Evolutionary conservation across 2,329 filamentous ascomycete genomes (phyloP), one percentile per base, ranked within the genome.

Genomic region (Nothophaeocryptopus gaeumannii): DNA sequence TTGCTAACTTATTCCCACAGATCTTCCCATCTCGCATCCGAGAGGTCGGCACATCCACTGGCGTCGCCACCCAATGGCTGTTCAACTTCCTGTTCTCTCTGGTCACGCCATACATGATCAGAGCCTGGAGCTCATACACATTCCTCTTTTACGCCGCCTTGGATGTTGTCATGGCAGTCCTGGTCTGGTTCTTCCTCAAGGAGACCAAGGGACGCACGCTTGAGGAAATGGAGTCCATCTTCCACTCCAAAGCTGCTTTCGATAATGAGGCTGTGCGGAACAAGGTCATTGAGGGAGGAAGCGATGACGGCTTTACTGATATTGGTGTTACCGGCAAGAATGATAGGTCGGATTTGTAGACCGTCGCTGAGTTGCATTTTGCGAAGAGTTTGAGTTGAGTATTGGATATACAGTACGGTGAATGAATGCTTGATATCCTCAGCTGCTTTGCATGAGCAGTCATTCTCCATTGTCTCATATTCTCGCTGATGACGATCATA

Each of bases 1-100:
- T 26, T 7, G 20, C 39, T 5, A 11, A 32, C n/a, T 11, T 10
- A 26, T 3, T 30, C 12, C 11, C 12, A 14, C 40, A 47, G 69
- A 78, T 80, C 51, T 80, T 80, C 56, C 76, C 77, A 0, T 73
- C 70, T 0, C 67, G 77, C 5, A 74, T 80, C 39, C 72, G 78
- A 10, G 76, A 78, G 44, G 66, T 72, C 3, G 76, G 75, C 8
- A 72, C 77, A 29, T 74, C 75, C n/a, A 67, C 76, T 30, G 75
- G 73, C 8, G 76, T 75, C 5, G 67, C 73, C 1, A 74, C 73
- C 0, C 75, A 79, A 56, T 80, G 76, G 76, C 51, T 74, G 1
- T 77, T 73, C 63, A 78, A 78, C 63, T 79, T 78, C 63, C 67
- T 73, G 26, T 76, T 78, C 54, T 62, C 71, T 0, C 70, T 77